phyloP scores from a whole-genome alignment of 805 yeast species.

The Candida khao-thaluensis region DNA sequence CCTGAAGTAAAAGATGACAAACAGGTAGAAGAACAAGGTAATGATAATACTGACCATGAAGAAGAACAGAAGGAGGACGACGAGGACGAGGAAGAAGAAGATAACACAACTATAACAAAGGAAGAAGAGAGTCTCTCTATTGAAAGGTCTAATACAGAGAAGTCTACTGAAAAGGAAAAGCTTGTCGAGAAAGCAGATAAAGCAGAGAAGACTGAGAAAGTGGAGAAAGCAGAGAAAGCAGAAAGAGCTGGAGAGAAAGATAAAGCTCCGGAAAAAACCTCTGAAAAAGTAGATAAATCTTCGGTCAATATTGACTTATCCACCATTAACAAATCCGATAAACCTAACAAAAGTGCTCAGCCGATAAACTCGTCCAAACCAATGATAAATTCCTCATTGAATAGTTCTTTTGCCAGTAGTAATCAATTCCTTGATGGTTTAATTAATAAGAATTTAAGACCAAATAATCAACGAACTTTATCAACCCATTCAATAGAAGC shows the following conservation, averaged over 20 bases:
- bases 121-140: neutral
- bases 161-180: neutral
- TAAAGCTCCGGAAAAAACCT: too few species aligned
- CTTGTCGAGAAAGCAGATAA: neutral
- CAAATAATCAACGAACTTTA: constrained; percentile 13
- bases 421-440: constrained; percentile 12
- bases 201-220: too few species aligned
- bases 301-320: constrained; percentile 4
- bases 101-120: neutral
- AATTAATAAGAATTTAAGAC: constrained; percentile 13
- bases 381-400: constrained; percentile 7
- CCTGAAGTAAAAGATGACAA: neutral
- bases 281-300: too few species aligned
- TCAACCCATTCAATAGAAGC: constrained; percentile 13
- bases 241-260: too few species aligned
- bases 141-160: neutral
- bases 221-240: too few species aligned
- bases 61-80: neutral
- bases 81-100: neutral
- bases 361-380: constrained; percentile 9
- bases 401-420: constrained; percentile 11
- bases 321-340: constrained; percentile 2
- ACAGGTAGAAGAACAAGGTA: neutral
- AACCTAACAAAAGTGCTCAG: neutral
- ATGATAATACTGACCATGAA: too few species aligned